A percentile compares a stretch with the other conserved stretches of the same genome.
Conservation (phyloP, 2,329 filamentous ascomycete species). For the Penicillium griseofulvum region DNA sequence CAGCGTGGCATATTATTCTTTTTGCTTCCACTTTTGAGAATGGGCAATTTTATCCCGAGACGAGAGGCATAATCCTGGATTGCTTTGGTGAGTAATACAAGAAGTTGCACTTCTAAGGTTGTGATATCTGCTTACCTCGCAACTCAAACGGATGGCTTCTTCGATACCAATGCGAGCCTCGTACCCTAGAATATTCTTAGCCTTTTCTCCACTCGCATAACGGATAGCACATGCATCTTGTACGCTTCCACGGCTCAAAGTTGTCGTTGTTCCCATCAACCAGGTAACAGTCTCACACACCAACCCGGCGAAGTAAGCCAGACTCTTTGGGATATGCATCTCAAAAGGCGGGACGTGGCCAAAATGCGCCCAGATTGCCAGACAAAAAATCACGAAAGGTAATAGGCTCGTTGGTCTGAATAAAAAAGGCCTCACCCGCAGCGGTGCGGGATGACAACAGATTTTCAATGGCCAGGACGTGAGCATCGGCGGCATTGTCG, state of each 20-base stretch:
- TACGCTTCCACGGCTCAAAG: slow-evolving; percentile 54
- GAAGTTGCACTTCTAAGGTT: not conserved
- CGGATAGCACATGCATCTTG: slow-evolving; percentile 53
- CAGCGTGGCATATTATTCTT: not conserved
- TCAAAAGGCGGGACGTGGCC: slow-evolving; percentile 49
- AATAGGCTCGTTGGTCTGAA: slow-evolving; percentile 48
- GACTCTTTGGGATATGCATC: slow-evolving; percentile 47
- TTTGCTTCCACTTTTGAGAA: slow-evolving; percentile 1
- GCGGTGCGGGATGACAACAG: slow-evolving; percentile 40
- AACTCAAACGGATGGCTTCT: slow-evolving; percentile 51
- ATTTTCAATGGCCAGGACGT: slow-evolving; percentile 46
- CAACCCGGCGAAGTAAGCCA: slow-evolving; percentile 51
- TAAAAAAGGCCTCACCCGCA: slow-evolving; percentile 47
- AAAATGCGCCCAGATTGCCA: slow-evolving; percentile 49
- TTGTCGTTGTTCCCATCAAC: slow-evolving; percentile 45
- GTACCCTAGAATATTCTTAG: slow-evolving; percentile 53
- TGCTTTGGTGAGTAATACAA: not conserved
- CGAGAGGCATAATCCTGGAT: slow-evolving; percentile 34
- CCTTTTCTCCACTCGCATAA: slow-evolving; percentile 55
- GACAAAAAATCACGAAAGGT: slow-evolving; percentile 46
- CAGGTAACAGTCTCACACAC: slow-evolving; percentile 50
- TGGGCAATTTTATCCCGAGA: slow-evolving; percentile 25
- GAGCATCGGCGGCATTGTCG: slow-evolving; percentile 46
- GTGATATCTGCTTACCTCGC: slow-evolving; percentile 40
- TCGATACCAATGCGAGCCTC: slow-evolving; percentile 50